Evolutionary conservation across 2,329 filamentous ascomycete species (phyloP), one percentile per base, ranked within the genome.

Genomic region (Coniochaeta ligniaria): DNA sequence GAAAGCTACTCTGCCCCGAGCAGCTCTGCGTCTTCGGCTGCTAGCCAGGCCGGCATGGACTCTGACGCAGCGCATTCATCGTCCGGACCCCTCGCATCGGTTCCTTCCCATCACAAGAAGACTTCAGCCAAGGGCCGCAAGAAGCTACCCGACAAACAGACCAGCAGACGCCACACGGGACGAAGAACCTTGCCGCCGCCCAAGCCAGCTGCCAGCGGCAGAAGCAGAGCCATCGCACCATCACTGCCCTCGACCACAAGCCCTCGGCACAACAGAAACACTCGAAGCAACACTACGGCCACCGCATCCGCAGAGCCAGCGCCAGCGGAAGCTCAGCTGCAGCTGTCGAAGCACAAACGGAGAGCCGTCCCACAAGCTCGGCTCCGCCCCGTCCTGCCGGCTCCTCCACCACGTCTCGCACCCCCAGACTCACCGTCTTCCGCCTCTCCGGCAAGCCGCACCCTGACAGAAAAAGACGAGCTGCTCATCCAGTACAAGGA

Each of bases 401-500:
- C 47, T 31, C 47, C 47, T 52, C 14, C n/a, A 7, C 16, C 47
- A 14, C 47, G 47, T 5, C 47, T 52, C 24, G 47, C 22, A 3
- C 22, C 12, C 26, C 22, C n/a, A n/a, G n/a, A n/a, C n/a, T n/a
- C n/a, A n/a, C n/a, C 22, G 47, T 20, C 47, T 6, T 6, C 47
- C 11, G 2, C 47, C 5, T 31, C 47, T 28, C 22, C 47, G 47
- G n/a, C n/a, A n/a, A n/a, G n/a, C 11, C 47, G 12, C 3, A 22
- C 22, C 47, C 6, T 26, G 47, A 28, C 56, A 5, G 35, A 31
- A 6, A 43, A 58, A 67, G 79, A 84, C 65, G 69, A 76, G 3
- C 80, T 78, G 47, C 76, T 90, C 1, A 70, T 89, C 17, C 68
- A 76, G n/a, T 76, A 78, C 26, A 86, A 84, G 69, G 67, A 71